Base-by-base conservation (phyloP, 2,329 filamentous ascomycete genomes). In the Hirsutella rhossiliensis region DNA sequence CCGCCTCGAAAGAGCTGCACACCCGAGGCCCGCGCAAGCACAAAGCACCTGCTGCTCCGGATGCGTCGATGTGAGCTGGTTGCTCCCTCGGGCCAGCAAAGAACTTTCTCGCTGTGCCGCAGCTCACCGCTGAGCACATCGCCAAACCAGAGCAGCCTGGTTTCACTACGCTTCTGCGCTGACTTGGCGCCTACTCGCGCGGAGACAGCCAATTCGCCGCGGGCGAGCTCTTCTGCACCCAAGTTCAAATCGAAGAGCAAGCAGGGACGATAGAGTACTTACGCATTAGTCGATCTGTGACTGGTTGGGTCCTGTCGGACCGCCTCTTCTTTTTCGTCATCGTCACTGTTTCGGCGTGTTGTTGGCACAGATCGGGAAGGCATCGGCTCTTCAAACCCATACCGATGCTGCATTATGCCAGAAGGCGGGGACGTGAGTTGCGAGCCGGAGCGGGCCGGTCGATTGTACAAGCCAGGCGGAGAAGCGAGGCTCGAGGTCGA, bases 301-400 rank as follows among this genome's bases (percentile, higher is more conserved):
- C 81, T 81, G 31, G 80, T 79, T n/a, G 78, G 72, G 54, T 82
- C 74, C 60, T 82, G 73, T 50, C 79, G 72, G 56, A 84, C 76
- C 50, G 82, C 78, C 53, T 83, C 79, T 57, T 88, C 84, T 57
- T 90, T 88, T 56, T 94, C 87, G 53, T 90, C 85, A 52, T 90
- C 84, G 59, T 96, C 85, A 43, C 90, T 97, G 60, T 94, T 94
- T 52, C 89, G 84, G 51, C 89, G 78, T 48, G 89, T 92, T 28
- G 78, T 81, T 40, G 89, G 88, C 42, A 94, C 82, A 23, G 90
- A 96, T 53, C 87, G 84, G 12, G 87, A 90, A 15, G 87, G 84
- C 40, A 87, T 67, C 74, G 60, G 48, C 19, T 49, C 50, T 27
- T 62, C 60, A 53, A 73, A 76, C 38, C 72, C 70, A 47, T 78